Conservation (phyloP, 768 basidiomycete genomes). For the Phylloporus sp. region DNA sequence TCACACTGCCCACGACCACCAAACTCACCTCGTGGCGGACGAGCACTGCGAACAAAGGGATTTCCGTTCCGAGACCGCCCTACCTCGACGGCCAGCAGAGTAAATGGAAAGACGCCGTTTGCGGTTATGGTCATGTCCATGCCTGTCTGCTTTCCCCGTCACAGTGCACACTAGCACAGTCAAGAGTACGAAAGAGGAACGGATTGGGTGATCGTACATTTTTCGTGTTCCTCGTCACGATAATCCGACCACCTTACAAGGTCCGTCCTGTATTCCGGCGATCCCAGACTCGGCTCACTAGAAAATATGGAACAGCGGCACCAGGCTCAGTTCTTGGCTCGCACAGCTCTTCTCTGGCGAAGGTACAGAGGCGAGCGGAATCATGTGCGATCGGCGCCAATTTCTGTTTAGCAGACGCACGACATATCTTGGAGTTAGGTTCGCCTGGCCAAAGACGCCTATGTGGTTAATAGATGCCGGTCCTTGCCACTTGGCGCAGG, state of each 20-base stretch:
- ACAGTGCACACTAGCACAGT: slow-evolving; percentile 9
- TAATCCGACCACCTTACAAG: slow-evolving; percentile 54
- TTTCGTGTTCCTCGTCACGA: slow-evolving; percentile 2
- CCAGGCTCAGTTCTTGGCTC: slow-evolving; percentile 81
- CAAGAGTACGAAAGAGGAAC: slow-evolving; percentile 54
- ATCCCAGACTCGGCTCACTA: slow-evolving; percentile 33
- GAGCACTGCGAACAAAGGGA: slow-evolving; percentile 67
- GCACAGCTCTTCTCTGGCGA: slow-evolving; percentile 31
- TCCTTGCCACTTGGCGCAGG: slow-evolving; percentile 66
- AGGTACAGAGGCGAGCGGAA: neutral
- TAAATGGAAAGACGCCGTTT: slow-evolving; percentile 34
- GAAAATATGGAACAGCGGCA: slow-evolving; percentile 97
- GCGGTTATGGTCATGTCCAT: slow-evolving; percentile 64
- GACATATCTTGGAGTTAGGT: slow-evolving; percentile 70
- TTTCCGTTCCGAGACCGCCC: slow-evolving; percentile 61
- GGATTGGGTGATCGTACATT: slow-evolving; percentile 40
- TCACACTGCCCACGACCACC: slow-evolving; percentile 16
- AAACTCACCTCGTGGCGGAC: slow-evolving; percentile 76
- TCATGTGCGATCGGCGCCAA: slow-evolving; percentile 23
- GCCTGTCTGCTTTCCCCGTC: slow-evolving; percentile 49
- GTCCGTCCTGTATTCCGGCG: slow-evolving; percentile 38
- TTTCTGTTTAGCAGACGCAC: slow-evolving; percentile 38
- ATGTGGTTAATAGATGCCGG: neutral
- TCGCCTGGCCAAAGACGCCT: slow-evolving; percentile 4
- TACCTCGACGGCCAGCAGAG: slow-evolving; percentile 21